Evolutionary conservation across 2,329 filamentous ascomycete genomes (phyloP), one percentile per base, ranked within the genome.

Genomic region (Huntiella omanensis): DNA sequence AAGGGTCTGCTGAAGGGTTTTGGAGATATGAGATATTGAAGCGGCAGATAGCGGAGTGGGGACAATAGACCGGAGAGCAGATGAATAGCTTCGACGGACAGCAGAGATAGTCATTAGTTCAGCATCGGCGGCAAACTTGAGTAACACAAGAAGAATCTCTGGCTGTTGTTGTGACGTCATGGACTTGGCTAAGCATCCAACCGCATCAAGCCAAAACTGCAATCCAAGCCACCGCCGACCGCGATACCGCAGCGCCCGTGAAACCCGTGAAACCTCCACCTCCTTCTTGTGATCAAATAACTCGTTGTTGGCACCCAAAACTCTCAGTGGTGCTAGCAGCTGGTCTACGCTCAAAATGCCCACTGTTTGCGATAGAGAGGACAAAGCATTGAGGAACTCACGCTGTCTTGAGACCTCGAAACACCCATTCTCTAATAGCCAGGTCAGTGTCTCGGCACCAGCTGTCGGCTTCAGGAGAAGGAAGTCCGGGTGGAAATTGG

Each of bases 351-450:
- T 28, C 7, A 28, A 8, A 28, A 10, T 28, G 8, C 8, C 22
- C 22, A 28, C 22, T 4, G 22, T 28, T 28, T 28, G 22, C 22
- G 22, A 28, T 10, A 6, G 35, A 48, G 34, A 43, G 35, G 11
- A 16, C 32, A 40, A 48, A 40, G 36, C 46, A 48, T 19, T 33
- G 41, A 12, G 35, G 34, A 13, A 48, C 42, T 10, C 17, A 37
- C 15, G 40, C 13, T n/a, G 41, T 39, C 35, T 48, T 40, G 22
- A 28, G 6, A 28, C 22, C 8, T 28, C 22, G 2, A 32, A 13
- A 46, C 69, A 72, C 16, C 77, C 62, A 60, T 77, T 69, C 43
- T 71, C 61, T 4, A 81, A 55, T 3, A 84, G 63, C 81, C 82
- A 87, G 12, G 69, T 54, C 43, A 83, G 67, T 1, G 85, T 55